phyloP scores from a whole-genome alignment of 1,284 basidiomycete species.

The Ceratobasidium sp. region DNA sequence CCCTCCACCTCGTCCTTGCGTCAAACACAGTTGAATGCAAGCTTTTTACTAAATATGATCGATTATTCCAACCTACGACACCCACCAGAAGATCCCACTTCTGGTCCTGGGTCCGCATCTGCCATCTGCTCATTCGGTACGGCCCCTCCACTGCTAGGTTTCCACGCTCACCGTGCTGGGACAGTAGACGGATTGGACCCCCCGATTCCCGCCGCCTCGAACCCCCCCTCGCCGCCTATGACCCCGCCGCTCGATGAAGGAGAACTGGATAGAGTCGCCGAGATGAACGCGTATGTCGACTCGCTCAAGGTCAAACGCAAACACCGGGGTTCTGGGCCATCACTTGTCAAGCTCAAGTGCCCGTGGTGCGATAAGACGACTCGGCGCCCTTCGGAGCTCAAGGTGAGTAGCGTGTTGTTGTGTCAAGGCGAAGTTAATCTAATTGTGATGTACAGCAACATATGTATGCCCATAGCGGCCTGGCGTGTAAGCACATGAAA shows the following conservation, averaged over 20 bases:
- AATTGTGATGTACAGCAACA: neutral
- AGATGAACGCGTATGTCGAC: conserved; percentile 4
- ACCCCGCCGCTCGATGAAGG: neutral
- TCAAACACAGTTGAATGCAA: too few species aligned
- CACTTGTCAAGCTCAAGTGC: neutral
- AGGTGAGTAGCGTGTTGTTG: neutral
- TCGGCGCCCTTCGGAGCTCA: neutral
- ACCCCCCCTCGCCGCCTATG: neutral
- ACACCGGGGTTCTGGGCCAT: neutral
- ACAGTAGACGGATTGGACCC: neutral
- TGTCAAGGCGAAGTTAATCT: neutral
- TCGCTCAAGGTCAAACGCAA: neutral
- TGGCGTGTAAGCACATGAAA: neutral
- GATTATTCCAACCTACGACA: too few species aligned
- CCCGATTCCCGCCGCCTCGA: neutral
- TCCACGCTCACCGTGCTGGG: too few species aligned
- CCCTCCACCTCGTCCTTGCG: too few species aligned
- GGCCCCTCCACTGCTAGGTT: too few species aligned
- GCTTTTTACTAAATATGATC: too few species aligned
- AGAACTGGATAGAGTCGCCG: neutral
- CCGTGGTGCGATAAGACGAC: neutral
- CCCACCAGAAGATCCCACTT: too few species aligned
- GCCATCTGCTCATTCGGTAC: too few species aligned
- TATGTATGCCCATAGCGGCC: neutral
- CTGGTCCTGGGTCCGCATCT: too few species aligned